A percentile compares a stretch with the other conserved stretches of the same genome.
These are phyloP conservation scores for Bodo saltans DNA, from an alignment of 78 protist species.

Conservation along the genomic window DNA sequence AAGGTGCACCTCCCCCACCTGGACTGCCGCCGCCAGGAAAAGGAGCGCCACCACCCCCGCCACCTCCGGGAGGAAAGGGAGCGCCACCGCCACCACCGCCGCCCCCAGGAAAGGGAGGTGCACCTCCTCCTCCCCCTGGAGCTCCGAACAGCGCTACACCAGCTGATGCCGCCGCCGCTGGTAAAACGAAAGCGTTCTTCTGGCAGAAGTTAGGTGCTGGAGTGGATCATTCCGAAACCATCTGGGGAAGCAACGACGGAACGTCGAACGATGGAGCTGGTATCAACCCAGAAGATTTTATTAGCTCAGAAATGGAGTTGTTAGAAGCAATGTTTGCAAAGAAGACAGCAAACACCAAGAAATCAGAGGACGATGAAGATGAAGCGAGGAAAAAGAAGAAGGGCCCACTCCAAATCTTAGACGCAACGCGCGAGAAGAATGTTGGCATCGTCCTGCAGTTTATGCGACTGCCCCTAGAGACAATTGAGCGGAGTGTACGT, in stretches of 20 bases:
- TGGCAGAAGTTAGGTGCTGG: neutral
- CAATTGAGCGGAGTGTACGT: neutral
- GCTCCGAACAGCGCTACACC: neutral
- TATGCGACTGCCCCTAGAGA: neutral
- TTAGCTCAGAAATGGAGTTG: neutral
- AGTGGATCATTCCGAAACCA: neutral
- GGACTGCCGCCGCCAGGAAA: neutral
- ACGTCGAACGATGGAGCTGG: no score
- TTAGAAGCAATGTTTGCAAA: neutral
- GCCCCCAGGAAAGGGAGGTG: neutral
- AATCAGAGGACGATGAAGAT: no score
- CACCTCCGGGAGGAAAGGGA: neutral
- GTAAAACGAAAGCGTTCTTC: neutral
- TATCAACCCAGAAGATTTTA: no score
- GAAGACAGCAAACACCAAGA: neutral
- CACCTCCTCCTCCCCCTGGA: neutral
- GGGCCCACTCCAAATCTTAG: neutral
- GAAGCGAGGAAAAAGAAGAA: neutral
- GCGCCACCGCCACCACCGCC: neutral
- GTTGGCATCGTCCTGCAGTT: neutral
- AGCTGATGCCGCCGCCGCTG: neutral
- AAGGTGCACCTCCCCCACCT: neutral
- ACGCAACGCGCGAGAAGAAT: neutral
- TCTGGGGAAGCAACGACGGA: neutral
- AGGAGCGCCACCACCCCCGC: neutral